phyloP scores from a whole-genome alignment of 148 eudicot genomes.

The Arbutus unedo region DNA sequence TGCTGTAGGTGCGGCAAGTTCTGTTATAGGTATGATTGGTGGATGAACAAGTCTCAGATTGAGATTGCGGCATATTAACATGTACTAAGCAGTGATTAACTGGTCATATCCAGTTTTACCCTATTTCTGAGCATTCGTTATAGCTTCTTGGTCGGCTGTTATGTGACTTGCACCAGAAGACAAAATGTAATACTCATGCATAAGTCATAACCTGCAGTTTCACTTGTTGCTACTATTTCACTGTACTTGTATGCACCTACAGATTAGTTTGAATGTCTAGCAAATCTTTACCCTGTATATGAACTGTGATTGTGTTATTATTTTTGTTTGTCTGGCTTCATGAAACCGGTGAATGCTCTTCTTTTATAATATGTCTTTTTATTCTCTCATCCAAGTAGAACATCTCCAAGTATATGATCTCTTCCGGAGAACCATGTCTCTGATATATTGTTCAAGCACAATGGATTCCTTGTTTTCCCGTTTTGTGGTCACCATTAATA shows the following conservation, averaged over 20 bases:
- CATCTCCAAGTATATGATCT: too few relatives aligned
- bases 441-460: neutral
- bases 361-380: neutral
- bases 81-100: neutral
- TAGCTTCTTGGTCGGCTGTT: neutral
- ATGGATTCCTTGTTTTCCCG: neutral
- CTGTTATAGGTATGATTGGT: neutral
- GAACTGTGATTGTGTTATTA: neutral
- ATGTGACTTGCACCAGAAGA: neutral
- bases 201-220: neutral
- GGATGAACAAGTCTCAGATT: slow-evolving; percentile 1
- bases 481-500: neutral
- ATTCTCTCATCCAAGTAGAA: neutral
- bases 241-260: neutral
- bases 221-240: neutral
- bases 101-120: neutral
- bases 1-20: neutral
- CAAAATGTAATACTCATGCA: neutral
- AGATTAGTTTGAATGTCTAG: neutral
- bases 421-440: neutral
- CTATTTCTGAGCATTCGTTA: neutral
- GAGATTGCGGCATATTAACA: neutral
- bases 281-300: neutral
- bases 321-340: neutral
- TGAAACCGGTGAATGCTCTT: neutral